These are phyloP conservation scores for Calamus simplicifolius DNA, from an alignment of 176 grass and related monocot species.

Conservation along the genomic window DNA sequence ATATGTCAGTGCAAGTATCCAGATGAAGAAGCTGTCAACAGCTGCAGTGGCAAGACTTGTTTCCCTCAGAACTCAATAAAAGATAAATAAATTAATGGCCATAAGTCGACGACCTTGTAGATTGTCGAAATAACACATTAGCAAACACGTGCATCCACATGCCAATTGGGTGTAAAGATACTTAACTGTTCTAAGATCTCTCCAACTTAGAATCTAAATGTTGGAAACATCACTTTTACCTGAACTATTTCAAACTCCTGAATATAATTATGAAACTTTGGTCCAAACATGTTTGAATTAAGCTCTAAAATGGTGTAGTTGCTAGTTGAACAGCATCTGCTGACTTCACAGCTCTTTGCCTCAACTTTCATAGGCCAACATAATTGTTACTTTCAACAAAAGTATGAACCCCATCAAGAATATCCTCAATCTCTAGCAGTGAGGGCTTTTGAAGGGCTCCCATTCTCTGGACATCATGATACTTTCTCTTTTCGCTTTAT, in stretches of 20 bases:
- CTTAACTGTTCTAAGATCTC: background rate
- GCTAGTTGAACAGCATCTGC: conserved; percentile 45
- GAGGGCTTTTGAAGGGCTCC: conserved; percentile 44
- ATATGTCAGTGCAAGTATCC: too few species aligned
- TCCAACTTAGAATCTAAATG: conserved; percentile 22
- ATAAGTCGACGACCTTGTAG: too few species aligned
- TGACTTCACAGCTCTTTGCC: conserved; percentile 54
- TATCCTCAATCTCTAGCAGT: conserved; percentile 21
- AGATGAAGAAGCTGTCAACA: too few species aligned
- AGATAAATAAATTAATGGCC: too few species aligned
- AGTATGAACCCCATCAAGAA: conserved; percentile 36
- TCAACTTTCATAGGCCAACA: conserved; percentile 67
- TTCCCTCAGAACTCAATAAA: too few species aligned
- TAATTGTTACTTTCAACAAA: conserved; percentile 42
- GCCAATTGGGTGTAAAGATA: too few species aligned
- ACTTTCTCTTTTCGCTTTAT: conserved; percentile 53
- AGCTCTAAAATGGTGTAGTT: conserved; percentile 30
- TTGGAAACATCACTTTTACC: conserved; percentile 46
- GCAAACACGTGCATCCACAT: too few species aligned
- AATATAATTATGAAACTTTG: conserved; percentile 38
- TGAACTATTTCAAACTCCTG: conserved; percentile 26
- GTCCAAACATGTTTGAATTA: conserved; percentile 51
- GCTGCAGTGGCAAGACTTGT: too few species aligned
- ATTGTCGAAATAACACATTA: too few species aligned
- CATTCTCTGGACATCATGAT: conserved; percentile 40